phyloP scores from a whole-genome alignment of 2,329 filamentous ascomycete genomes.

The Monosporascus sp. region DNA sequence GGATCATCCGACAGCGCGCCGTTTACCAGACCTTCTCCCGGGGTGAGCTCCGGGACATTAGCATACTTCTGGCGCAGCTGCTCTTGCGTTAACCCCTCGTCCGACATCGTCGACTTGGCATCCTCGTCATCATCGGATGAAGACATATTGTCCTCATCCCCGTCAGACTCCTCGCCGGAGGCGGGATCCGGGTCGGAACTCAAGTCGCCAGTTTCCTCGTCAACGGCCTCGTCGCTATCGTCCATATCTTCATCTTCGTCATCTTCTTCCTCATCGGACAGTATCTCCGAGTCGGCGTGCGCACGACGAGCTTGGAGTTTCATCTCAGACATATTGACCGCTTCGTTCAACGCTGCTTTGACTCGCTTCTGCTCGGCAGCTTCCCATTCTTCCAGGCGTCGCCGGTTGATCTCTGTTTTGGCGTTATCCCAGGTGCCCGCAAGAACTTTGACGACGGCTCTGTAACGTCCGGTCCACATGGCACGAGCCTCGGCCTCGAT shows the following conservation, averaged over 20 bases:
- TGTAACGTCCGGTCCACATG: conserved; percentile 63
- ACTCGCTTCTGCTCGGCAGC: conserved; percentile 58
- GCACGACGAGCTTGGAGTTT: conserved; percentile 59
- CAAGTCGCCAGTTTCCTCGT: conserved; percentile 40
- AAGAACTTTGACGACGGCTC: conserved; percentile 57
- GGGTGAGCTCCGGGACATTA: conserved; percentile 48
- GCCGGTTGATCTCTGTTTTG: conserved; percentile 54
- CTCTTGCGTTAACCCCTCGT: conserved; percentile 64
- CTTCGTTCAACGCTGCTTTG: conserved; percentile 67
- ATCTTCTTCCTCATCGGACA: conserved; percentile 35
- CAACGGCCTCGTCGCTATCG: conserved; percentile 42
- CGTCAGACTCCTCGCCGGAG: conserved; percentile 27
- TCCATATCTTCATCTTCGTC: conserved; percentile 35
- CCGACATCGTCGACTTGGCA: conserved; percentile 44
- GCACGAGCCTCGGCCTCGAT: conserved; percentile 72
- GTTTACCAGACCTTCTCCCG: conserved; percentile 15
- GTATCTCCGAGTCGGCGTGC: conserved; percentile 47
- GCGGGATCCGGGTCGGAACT: conserved; percentile 34
- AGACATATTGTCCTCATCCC: conserved; percentile 56
- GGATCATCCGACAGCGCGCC: conserved; percentile 20
- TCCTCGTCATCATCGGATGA: conserved; percentile 59
- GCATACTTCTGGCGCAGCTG: conserved; percentile 66
- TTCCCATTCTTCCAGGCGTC: conserved; percentile 57
- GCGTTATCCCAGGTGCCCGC: conserved; percentile 61
- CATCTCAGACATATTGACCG: conserved; percentile 65